Percentiles rank a stretch among this genome's conserved stretches.
These are phyloP conservation scores for Chenopodium quinoa DNA, from an alignment of 148 eudicot genomes.

Conservation along the genomic window DNA sequence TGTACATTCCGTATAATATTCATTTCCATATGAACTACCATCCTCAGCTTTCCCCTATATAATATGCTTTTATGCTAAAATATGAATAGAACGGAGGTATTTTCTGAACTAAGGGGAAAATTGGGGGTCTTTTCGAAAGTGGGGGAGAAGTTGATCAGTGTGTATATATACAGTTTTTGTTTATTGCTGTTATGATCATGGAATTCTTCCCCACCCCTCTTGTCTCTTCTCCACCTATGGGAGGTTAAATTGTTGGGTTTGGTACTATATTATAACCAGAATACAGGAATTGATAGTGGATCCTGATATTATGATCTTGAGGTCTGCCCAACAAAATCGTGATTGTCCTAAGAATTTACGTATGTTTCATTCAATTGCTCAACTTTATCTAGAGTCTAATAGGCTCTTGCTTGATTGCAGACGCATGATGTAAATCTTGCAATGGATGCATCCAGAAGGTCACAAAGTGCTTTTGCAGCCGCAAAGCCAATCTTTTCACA, in stretches of 20 bases:
- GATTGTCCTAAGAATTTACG: background rate
- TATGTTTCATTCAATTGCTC: background rate
- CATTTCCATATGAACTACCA: no score
- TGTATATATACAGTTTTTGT: background rate
- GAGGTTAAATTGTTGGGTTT: no score
- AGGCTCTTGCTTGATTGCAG: conserved; percentile 22
- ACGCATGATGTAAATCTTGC: conserved; percentile 37
- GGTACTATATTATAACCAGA: no score
- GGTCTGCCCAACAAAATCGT: background rate
- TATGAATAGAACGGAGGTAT: background rate
- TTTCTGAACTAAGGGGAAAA: background rate
- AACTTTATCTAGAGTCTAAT: background rate
- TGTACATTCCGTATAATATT: background rate
- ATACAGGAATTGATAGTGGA: background rate
- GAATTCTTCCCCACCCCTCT: background rate
- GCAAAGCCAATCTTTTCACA: conserved; percentile 32
- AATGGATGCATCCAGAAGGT: conserved; percentile 47
- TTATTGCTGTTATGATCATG: background rate
- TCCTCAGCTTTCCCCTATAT: background rate
- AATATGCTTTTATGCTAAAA: background rate
- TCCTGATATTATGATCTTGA: background rate
- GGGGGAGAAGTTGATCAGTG: background rate
- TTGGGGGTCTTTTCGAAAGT: no score
- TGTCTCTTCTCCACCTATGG: no score
- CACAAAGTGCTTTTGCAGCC: conserved; percentile 37